Conservation (phyloP, 2,329 filamentous ascomycete species). For the Diaporthe capsici region DNA sequence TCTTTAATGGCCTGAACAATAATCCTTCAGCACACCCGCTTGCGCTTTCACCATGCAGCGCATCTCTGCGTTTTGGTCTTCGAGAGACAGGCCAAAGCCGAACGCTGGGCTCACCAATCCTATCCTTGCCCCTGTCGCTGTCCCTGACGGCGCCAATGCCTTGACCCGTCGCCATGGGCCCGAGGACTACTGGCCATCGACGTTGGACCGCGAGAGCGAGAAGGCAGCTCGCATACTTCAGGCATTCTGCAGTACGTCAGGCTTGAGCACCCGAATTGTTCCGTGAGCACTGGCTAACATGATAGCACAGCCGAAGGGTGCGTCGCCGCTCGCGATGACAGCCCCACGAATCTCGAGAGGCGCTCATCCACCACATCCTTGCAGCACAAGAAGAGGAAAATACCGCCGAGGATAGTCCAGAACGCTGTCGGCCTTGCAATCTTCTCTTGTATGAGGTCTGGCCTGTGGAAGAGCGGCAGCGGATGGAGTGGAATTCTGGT, state of each 20-base stretch:
- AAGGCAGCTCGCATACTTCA: slow-evolving; percentile 91
- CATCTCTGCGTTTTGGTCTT: slow-evolving; percentile 61
- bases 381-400: slow-evolving; percentile 79
- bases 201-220: slow-evolving; percentile 89
- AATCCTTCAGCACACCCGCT: slow-evolving; percentile 25
- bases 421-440: slow-evolving; percentile 92
- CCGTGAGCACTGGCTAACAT: slow-evolving; percentile 19
- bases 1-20: slow-evolving; percentile 41
- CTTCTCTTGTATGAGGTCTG: slow-evolving; percentile 96
- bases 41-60: slow-evolving; percentile 57
- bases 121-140: background rate
- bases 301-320: slow-evolving; percentile 37
- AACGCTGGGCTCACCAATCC: slow-evolving; percentile 12
- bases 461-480: slow-evolving; percentile 91
- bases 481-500: slow-evolving; percentile 91
- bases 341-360: slow-evolving; percentile 10
- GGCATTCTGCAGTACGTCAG: slow-evolving; percentile 84
- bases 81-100: slow-evolving; percentile 51
- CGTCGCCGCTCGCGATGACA: slow-evolving; percentile 35
- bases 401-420: slow-evolving; percentile 86
- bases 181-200: slow-evolving; percentile 64
- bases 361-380: slow-evolving; percentile 35
- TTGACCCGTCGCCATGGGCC: slow-evolving; percentile 47
- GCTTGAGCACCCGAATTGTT: background rate
- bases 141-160: slow-evolving; percentile 35